Percentiles rank a stretch among this genome's conserved stretches.
Evolutionary conservation across 2,329 filamentous ascomycete species (phyloP).

Genomic region (Colletotrichum godetiae): DNA sequence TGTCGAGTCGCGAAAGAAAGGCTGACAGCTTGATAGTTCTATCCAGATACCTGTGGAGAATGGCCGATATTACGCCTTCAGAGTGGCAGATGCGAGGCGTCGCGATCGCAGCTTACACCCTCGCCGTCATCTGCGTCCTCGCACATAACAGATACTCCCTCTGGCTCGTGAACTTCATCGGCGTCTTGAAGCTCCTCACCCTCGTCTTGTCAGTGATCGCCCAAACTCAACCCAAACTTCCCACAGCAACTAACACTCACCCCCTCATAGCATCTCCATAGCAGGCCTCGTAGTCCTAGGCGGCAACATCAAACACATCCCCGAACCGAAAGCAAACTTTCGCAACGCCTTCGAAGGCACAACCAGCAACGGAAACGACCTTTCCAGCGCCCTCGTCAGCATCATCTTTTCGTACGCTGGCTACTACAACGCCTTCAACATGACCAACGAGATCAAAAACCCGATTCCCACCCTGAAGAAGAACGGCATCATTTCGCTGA

Average conservation of each 20-base stretch:
- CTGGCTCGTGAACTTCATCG: constrained; percentile 66
- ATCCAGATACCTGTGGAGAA: constrained; percentile 71
- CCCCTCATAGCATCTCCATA: constrained; percentile 56
- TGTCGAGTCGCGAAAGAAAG: neutral
- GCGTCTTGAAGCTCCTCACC: constrained; percentile 69
- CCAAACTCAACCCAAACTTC: no score
- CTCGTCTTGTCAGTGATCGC: constrained; percentile 59
- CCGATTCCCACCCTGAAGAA: constrained; percentile 66
- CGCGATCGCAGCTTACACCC: constrained; percentile 71
- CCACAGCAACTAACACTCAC: neutral
- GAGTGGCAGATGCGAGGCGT: constrained; percentile 76
- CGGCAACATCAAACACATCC: constrained; percentile 45
- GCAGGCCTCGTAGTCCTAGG: constrained; percentile 71
- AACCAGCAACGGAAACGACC: constrained; percentile 48
- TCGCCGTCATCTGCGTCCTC: constrained; percentile 64
- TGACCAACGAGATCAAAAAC: constrained; percentile 72
- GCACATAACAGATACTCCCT: constrained; percentile 69
- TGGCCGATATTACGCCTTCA: constrained; percentile 60
- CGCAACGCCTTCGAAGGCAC: constrained; percentile 49
- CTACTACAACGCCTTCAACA: constrained; percentile 70
- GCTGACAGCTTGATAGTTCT: constrained; percentile 62
- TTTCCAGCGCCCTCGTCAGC: constrained; percentile 63
- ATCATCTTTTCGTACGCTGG: constrained; percentile 70
- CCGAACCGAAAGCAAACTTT: constrained; percentile 50
- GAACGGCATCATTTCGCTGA: constrained; percentile 60